Conservation (phyloP, 2,329 filamentous ascomycete genomes). For the Xylariaceae sp. region DNA sequence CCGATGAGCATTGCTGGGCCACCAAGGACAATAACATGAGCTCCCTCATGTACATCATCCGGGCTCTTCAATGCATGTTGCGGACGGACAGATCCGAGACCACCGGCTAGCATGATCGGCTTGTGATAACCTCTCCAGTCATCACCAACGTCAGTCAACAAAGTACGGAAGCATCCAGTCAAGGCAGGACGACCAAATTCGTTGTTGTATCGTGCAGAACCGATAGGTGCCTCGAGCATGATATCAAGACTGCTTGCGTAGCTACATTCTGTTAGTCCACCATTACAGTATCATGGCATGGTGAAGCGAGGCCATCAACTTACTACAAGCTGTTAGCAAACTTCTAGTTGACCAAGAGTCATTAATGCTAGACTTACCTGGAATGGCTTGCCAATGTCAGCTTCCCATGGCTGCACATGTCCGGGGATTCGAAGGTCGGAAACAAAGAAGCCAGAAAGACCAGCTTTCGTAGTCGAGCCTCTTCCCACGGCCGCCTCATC, state of each 20-base stretch:
- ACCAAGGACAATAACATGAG: constrained; percentile 81
- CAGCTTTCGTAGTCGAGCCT: constrained; percentile 88
- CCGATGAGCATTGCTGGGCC: constrained; percentile 98
- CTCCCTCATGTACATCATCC: constrained; percentile 74
- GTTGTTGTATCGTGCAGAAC: constrained; percentile 94
- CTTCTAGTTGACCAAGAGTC: not conserved
- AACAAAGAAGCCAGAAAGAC: constrained; percentile 87
- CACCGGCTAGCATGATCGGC: constrained; percentile 81
- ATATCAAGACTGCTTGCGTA: constrained; percentile 94
- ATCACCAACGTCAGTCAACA: constrained; percentile 51
- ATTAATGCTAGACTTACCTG: constrained; percentile 41
- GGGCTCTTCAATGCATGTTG: constrained; percentile 85
- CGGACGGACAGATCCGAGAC: constrained; percentile 85
- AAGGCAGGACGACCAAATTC: constrained; percentile 86
- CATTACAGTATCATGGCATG: not conserved
- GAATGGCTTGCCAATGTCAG: constrained; percentile 79
- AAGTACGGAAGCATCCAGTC: constrained; percentile 84
- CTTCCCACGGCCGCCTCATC: constrained; percentile 91
- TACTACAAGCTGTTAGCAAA: constrained; percentile 13
- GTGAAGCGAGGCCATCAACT: not conserved
- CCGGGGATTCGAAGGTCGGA: constrained; percentile 89
- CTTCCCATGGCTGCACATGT: constrained; percentile 79
- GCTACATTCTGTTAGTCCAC: constrained; percentile 19
- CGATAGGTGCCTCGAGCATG: constrained; percentile 95
- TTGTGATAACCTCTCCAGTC: constrained; percentile 94